Evolutionary conservation across 352 stramenopile species (phyloP), one percentile per base, ranked within the genome.

Genomic region (Poterioochromonas sp.): DNA sequence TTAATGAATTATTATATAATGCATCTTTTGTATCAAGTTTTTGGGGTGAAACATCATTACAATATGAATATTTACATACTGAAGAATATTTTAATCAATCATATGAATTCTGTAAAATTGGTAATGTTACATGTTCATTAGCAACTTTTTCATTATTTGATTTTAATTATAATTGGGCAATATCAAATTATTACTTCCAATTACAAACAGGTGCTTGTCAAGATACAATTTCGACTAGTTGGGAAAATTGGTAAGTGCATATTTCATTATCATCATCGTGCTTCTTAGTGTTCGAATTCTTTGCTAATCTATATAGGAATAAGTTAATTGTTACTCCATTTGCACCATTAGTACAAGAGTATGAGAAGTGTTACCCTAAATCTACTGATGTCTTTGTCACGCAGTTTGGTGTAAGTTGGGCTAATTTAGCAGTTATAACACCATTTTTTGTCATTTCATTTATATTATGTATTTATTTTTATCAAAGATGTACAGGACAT

Each of bases 131-230:
- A 15, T 65, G 54, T 65, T 65, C 54, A 39, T 29, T 65, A 11
- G 34, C 26, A 15, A 65, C 54, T 39, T 39, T 39, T 32, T 39
- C 54, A 39, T 32, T 32, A 32, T 65, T 35, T 65, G 54, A 65
- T 65, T 15, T 39, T 22, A 12, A 11, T 65, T 11, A 11, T 39
- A 65, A 65, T 65, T 65, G 54, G 54, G 54, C 54, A 12, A 32
- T 65, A 12, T 39, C 54, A 12, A 22, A 65, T 32, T 65, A 65
- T 65, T 65, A 65, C 26, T 65, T 35, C n/a, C 54, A 65, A 65
- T 65, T 65, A 22, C 26, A 32, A 32, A 12, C 5, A 15, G 54
- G 54, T 15, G 54, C 54, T 15, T 65, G 54, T 65, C 8, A 5
- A 12, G 54, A 65, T 65, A 65, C 8, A 15, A 32, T 65, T 32